Base-by-base conservation (phyloP, 257 asterid genomes). In the Solanum ahanhuiri region DNA sequence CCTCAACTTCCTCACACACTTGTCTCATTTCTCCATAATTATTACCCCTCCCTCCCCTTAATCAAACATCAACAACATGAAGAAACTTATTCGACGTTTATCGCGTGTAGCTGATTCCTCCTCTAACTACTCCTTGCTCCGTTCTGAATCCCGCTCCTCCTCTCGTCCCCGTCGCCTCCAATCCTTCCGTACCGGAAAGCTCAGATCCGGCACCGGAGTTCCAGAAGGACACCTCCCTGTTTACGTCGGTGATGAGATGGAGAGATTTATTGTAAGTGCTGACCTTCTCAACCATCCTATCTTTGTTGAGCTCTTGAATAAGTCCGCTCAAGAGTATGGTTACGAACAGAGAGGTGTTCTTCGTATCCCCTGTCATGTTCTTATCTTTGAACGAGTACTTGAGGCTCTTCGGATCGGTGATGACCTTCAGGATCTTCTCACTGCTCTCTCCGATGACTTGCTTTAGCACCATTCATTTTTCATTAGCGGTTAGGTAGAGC, bases 231-330 rank as follows among this genome's bases (percentile, higher is more conserved):
- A 96, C 85, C 89, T 96, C 12, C 98, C 98, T 57, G 98, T 96
- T 6, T 96, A 91, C 92, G 98, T 96, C n/a, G 98, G 98, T 3
- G 98, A 96, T 72, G 98, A 96, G 86, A 93, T 94, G 98, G 98
- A 96, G 93, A 88, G 98, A 57, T 96, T 96, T 84, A 90, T 96
- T 3, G 98, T 96, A 20, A 93, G 95, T 86, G 98, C 98, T 2
- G 97, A 94, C 84, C 75, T 94, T 63, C 82, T 96, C 87, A 93
- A 96, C 35, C 98, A 96, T 89, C 98, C 98, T 58, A 90, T 94
- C 79, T 96, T 96, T 82, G 93, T 92, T 31, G 87, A 84, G 89
- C 90, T 96, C 23, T 87, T 96, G 11, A 91, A 96, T 76, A 89
- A 88, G 85, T 96, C 98, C 17, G 98, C 98, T 43, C 92, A 90